These are phyloP conservation scores for Paraglomus brasilianum DNA, from an alignment of 192 early-diverging fungal species.

Conservation along the genomic window DNA sequence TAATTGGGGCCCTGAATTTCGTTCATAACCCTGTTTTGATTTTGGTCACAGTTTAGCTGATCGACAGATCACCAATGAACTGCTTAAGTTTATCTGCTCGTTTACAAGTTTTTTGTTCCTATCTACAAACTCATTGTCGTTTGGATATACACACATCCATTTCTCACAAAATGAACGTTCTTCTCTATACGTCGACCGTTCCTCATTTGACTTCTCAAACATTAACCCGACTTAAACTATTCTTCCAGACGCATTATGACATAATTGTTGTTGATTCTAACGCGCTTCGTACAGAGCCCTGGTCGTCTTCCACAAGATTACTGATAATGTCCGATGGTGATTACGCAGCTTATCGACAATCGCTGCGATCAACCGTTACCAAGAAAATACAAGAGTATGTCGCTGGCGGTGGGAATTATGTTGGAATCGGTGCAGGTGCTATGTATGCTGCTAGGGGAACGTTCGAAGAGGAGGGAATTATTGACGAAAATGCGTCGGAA, in stretches of 20 bases:
- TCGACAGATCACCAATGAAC: no score
- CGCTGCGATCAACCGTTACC: conserved; percentile 66
- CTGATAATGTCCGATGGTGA: conserved; percentile 90
- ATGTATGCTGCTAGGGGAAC: conserved; percentile 75
- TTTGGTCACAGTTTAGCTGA: no score
- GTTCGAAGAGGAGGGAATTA: conserved; percentile 67
- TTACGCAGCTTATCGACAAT: conserved; percentile 76
- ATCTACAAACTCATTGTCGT: no score
- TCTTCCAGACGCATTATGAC: conserved; percentile 66
- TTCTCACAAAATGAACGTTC: no score
- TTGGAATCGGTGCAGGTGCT: conserved; percentile 78
- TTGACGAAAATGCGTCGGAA: conserved; percentile 72
- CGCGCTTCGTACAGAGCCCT: conserved; percentile 74
- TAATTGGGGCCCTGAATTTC: no score
- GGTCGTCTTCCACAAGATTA: conserved; percentile 83
- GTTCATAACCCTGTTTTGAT: no score
- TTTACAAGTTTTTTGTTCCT: no score
- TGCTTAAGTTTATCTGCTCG: no score
- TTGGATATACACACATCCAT: no score
- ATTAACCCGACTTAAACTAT: conserved; percentile 31
- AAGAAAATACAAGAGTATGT: conserved; percentile 67
- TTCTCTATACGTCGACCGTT: no score
- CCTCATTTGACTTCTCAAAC: conserved; percentile 35
- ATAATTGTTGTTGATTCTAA: conserved; percentile 79
- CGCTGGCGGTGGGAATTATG: conserved; percentile 74